Evolutionary conservation across 1,284 basidiomycete species (phyloP), one percentile per base, ranked within the genome.

Genomic region (Malassezia restricta): DNA sequence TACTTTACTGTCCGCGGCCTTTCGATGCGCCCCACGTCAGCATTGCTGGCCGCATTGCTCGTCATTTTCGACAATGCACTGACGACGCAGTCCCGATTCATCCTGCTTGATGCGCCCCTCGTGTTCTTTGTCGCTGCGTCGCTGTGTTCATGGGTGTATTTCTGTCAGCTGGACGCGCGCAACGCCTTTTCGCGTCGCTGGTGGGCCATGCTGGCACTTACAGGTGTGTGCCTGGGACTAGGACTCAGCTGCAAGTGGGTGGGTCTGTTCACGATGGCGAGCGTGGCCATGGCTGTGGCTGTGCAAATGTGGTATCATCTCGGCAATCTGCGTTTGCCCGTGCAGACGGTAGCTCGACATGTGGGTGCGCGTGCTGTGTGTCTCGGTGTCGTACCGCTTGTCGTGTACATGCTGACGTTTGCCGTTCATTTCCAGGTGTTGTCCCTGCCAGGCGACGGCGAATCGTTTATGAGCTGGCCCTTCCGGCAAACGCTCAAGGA

Each of bases 181-280:
- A 57, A 62, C 20, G 76, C 89, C 0, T 98, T 96, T 74, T 85
- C 86, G 0, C 76, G 80, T 6, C 75, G 77, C 3, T 98, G 94
- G 92, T 99, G 94, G 94, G 77, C 78, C 0, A 92, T 88, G 83
- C 83, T 98, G 20, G 76, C 80, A n/a, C 78, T 94, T 38, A 86
- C 87, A 0, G 94, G 94, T 33, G 77, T 90, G 15, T 82, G 83
- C 0, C 82, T 99, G 15, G 94, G 94, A 40, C 87, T 89, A 1
- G 89, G 94, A 37, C 81, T 86, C 40, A 86, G 83, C 66, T 90
- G 87, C 76, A 99, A 98, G 75, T 98, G 94, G 94, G 92, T 98
- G 47, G 94, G 94, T 6, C 78, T 99, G 31, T 96, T 99, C 76
- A 98, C 91, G n/a, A 89, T 98, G 63, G 89, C 91, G 6, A 92